Evolutionary conservation across 1,284 basidiomycete species (phyloP), one percentile per base, ranked within the genome.

Genomic region (Leccinum pachyderme): DNA sequence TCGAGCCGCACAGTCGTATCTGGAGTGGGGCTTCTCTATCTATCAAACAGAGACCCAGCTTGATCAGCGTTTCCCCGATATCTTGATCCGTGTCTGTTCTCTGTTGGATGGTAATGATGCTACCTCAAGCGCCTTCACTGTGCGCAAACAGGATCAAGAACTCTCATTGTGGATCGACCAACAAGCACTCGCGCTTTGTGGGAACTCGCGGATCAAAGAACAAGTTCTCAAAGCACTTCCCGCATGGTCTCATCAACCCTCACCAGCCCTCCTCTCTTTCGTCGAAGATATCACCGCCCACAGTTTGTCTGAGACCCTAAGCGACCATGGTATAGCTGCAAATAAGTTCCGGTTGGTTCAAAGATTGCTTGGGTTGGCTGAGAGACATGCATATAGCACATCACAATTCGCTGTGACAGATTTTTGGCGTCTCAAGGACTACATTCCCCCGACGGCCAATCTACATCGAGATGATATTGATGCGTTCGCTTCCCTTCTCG

Each of bases 381-480:
- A 67, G 5, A 64, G 69, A 13, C 68, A 69, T 5, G 62, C 71
- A 8, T 77, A 79, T 41, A 66, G 72, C 22, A 69, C 72, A 52
- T 67, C 68, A 3, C 74, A 75, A 27, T 90, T 90, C 57, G 72
- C 81, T 3, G 73, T 71, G 51, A 75, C 75, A 2, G 84, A 88
- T 59, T 94, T 95, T 67, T 95, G 93, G 93, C 79, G 82, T 37
- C 73, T 95, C 62, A 92, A 91, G 64, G 81, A 84, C 18, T 84
- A 80, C 61, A 87, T 94, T 39, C 87, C 87, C 3, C 55, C 75
- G 1, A 61, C 61, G 2, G 71, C 76, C 3, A 71, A 78, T 27
- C 70, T 90, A 28, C 80, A 82, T 37, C 77, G 77, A 35, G 82
- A 84, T 32, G 90, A 93, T 59, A 77, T 87, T 5, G 75, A 83